Evolutionary conservation across 208 protist species (phyloP), one percentile per base, ranked within the genome.

Genomic region (Vickermania ingenoplastis): DNA sequence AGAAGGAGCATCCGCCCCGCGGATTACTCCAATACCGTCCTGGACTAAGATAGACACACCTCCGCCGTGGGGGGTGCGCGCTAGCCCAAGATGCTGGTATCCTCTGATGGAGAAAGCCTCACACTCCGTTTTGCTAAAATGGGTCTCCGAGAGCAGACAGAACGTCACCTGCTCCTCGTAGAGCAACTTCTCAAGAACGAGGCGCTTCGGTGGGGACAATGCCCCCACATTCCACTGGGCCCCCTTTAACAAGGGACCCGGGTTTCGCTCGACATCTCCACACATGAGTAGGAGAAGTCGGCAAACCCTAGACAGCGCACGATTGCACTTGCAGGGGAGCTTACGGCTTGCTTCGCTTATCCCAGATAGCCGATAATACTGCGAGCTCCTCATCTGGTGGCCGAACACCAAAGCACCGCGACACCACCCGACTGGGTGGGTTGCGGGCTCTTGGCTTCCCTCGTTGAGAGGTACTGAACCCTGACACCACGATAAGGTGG

Each of bases 371-470:
- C n/a, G n/a, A n/a, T n/a, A n/a, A n/a, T n/a, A n/a, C n/a, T 54
- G 7, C 50, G 24, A 54, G 50, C 13, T 26, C 50, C 22, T 5
- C 11, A 28, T 54, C 21, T 21, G 21, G 50, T 54, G 7, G 50
- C 50, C 50, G 24, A 54, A 13, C 21, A 17, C 36, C 17, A 17
- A n/a, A 48, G 36, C 11, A 13, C 13, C 50, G 11, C 5, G 22
- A 25, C 50, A 13, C 11, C 50, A 28, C 50, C 50, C 24, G 5
- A 26, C 7, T 11, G 23, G 23, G 7, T 25, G 24, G 50, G 24
- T 7, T 48, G 24, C 50, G 7, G 50, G 50, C 50, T 54, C 50
- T 54, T 54, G 50, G 50, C 50, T 54, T 54, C 50, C 50, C 50
- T 26, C 50, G 7, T 27, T 25, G 7, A 7, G 50, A 21, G 50